A percentile compares a stretch with the other conserved stretches of the same genome.
phyloP scores from a whole-genome alignment of 768 basidiomycete genomes.

The Naematelia aurantialba region DNA sequence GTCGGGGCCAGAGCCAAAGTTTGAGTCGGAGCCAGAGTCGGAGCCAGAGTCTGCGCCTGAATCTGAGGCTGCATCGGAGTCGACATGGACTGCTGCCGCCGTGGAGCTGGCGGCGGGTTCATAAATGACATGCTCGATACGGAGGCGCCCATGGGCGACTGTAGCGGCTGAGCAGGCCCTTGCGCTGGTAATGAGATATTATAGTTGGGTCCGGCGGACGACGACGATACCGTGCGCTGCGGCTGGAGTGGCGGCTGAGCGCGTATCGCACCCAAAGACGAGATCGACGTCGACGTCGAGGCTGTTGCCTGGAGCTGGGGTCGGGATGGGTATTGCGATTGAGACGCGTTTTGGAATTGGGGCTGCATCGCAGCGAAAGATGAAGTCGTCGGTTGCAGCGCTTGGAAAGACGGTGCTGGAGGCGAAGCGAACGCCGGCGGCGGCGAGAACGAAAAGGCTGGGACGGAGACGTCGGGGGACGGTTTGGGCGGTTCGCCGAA shows the following conservation, averaged over 20 bases:
- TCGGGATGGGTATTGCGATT: background rate
- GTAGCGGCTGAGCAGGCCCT: background rate
- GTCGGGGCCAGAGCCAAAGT: too few species aligned
- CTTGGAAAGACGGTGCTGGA: constrained; percentile 6
- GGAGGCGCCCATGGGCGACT: too few species aligned
- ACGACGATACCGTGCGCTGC: background rate
- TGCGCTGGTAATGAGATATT: constrained; percentile 25
- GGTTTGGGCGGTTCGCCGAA: constrained; percentile 16
- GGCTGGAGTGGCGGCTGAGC: background rate
- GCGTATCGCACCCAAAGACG: constrained; percentile 15
- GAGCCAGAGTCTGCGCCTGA: too few species aligned
- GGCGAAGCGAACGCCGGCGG: background rate
- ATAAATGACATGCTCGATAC: constrained; percentile 23
- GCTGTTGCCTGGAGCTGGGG: too few species aligned
- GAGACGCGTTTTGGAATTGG: too few species aligned
- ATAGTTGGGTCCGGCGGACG: constrained; percentile 37
- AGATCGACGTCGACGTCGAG: too few species aligned
- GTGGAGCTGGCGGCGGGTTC: constrained; percentile 9
- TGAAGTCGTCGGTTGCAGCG: constrained; percentile 5
- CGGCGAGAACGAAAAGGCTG: constrained; percentile 5
- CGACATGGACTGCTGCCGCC: background rate
- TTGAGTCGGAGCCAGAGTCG: too few species aligned
- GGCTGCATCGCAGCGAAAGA: constrained; percentile 22
- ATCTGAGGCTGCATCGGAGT: background rate
- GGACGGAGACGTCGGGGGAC: background rate